phyloP scores from a whole-genome alignment of 805 yeast genomes.

The Candida cerambycidarum region DNA sequence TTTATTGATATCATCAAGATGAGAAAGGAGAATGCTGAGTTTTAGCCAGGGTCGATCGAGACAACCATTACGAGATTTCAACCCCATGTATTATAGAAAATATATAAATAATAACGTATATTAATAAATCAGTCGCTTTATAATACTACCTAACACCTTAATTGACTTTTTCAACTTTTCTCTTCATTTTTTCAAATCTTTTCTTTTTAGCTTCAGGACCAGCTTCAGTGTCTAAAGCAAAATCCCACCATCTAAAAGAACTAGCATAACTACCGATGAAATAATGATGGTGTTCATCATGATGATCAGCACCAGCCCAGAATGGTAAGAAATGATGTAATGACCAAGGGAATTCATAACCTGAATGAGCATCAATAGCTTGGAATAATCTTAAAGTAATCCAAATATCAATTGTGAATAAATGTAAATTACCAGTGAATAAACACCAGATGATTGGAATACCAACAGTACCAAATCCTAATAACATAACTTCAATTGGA shows the following conservation, averaged over 20 bases:
- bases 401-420: constrained; percentile 56
- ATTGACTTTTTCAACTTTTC: constrained; percentile 35
- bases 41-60: too few species aligned
- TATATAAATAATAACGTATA: not conserved
- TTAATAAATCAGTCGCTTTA: not conserved
- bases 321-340: constrained; percentile 55
- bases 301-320: constrained; percentile 69
- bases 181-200: constrained; percentile 46
- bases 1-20: constrained; percentile 42
- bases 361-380: constrained; percentile 62
- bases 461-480: constrained; percentile 62
- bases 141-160: not conserved
- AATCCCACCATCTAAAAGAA: constrained; percentile 61
- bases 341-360: constrained; percentile 64
- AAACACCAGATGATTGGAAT: constrained; percentile 57
- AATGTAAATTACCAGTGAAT: constrained; percentile 47
- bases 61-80: too few species aligned
- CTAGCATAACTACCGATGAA: constrained; percentile 61
- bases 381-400: constrained; percentile 52
- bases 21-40: constrained; percentile 43
- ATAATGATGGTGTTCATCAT: constrained; percentile 59
- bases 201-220: constrained; percentile 52
- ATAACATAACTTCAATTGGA: constrained; percentile 55
- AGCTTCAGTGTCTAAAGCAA: constrained; percentile 51
- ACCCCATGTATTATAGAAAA: too few species aligned